Percentiles rank a stretch among this genome's conserved stretches.
Evolutionary conservation across 148 eudicot species (phyloP).

Genomic region (Fagopyrum esculentum): DNA sequence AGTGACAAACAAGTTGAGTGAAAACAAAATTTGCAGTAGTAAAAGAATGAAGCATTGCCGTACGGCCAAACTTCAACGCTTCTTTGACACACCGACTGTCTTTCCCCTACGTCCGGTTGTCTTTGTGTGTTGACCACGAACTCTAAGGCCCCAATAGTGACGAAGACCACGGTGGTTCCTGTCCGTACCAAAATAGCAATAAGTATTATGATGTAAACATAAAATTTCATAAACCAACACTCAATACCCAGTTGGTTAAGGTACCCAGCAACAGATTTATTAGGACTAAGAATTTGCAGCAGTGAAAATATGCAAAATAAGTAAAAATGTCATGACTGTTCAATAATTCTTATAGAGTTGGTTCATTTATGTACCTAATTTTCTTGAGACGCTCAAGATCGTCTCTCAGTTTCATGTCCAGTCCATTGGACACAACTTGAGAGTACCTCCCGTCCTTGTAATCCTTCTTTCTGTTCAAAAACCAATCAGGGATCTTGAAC

Average conservation of each 20-base stretch:
- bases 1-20: neutral
- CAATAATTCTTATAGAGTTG: neutral
- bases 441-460: constrained; percentile 86
- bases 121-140: constrained; percentile 76
- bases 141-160: constrained; percentile 70
- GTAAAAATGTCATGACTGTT: neutral
- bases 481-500: constrained; percentile 88
- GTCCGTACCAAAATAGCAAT: neutral
- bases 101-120: constrained; percentile 73
- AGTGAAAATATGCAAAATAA: neutral
- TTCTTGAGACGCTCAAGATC: constrained; percentile 86
- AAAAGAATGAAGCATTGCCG: neutral
- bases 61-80: constrained; percentile 30
- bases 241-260: no score
- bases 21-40: constrained; percentile 11
- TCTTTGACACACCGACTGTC: constrained; percentile 72
- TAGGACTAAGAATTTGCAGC: neutral
- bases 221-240: neutral
- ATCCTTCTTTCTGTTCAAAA: constrained; percentile 86
- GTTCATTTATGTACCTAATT: constrained; percentile 43
- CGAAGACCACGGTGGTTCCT: constrained; percentile 77
- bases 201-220: neutral
- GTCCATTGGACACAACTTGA: constrained; percentile 78
- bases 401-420: constrained; percentile 93
- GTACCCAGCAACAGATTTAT: no score